Conservation (phyloP, 495 filamentous ascomycete genomes). For the Neurospora discreta region DNA sequence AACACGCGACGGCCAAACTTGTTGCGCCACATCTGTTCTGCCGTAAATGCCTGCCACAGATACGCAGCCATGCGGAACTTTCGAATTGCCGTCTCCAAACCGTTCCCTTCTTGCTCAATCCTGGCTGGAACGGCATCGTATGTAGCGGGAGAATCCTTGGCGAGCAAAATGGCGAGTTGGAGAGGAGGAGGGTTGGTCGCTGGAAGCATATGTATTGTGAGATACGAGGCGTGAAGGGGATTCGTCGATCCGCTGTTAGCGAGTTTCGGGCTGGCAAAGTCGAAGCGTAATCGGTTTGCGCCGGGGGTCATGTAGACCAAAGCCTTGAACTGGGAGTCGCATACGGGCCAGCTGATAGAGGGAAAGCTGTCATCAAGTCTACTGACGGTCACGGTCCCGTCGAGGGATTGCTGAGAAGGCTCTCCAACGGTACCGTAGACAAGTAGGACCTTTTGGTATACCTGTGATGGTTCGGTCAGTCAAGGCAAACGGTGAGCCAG, state of each 20-base stretch:
- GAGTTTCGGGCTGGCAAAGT: slow-evolving; percentile 73
- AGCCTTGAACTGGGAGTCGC: slow-evolving; percentile 78
- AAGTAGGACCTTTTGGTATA: slow-evolving; percentile 79
- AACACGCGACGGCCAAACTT: slow-evolving; percentile 75
- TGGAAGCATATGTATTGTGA: slow-evolving; percentile 76
- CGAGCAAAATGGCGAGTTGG: slow-evolving; percentile 74
- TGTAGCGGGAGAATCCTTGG: slow-evolving; percentile 75
- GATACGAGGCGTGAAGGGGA: slow-evolving; percentile 62
- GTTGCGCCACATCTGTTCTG: slow-evolving; percentile 87
- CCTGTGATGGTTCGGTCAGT: slow-evolving; percentile 36
- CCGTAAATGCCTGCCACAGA: slow-evolving; percentile 91
- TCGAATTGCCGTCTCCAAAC: slow-evolving; percentile 61
- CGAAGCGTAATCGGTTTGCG: slow-evolving; percentile 73
- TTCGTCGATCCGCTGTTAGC: slow-evolving; percentile 57
- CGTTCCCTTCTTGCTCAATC: slow-evolving; percentile 66
- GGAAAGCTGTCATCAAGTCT: slow-evolving; percentile 81
- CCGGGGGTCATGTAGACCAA: slow-evolving; percentile 79
- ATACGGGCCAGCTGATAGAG: slow-evolving; percentile 70
- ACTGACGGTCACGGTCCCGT: slow-evolving; percentile 68
- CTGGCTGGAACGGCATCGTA: slow-evolving; percentile 74
- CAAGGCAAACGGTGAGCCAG: neutral
- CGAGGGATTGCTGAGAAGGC: slow-evolving; percentile 53
- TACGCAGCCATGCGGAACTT: slow-evolving; percentile 90
- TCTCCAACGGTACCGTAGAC: slow-evolving; percentile 73
- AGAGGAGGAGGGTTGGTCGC: slow-evolving; percentile 64